Percentiles rank a stretch among this genome's conserved stretches.
Conservation (phyloP, 1,139 yeast genomes). For the Lodderomyces oxycetoniae region DNA sequence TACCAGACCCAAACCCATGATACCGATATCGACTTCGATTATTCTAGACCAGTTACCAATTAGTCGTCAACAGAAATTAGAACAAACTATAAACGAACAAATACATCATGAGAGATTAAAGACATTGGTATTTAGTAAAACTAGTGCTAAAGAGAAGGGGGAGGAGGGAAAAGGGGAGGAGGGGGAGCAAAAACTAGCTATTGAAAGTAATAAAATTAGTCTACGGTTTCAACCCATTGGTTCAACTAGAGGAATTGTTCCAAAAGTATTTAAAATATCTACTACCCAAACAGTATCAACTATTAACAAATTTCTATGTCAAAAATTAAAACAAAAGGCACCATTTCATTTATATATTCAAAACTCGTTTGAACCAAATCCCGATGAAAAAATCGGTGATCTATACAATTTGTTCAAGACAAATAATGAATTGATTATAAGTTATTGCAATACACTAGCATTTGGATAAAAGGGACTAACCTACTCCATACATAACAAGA, state of each 20-base stretch:
- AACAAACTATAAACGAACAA: slow-evolving; percentile 4
- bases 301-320: slow-evolving; percentile 40
- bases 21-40: slow-evolving; percentile 25
- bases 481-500: too few species aligned
- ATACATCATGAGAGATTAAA: not conserved
- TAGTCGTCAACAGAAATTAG: slow-evolving; percentile 11
- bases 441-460: slow-evolving; percentile 54
- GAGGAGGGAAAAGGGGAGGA: not conserved
- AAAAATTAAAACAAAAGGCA: slow-evolving; percentile 25
- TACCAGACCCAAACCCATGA: slow-evolving; percentile 11
- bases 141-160: too few species aligned
- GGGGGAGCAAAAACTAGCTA: not conserved
- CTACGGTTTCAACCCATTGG: slow-evolving; percentile 58
- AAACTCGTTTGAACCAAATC: slow-evolving; percentile 58
- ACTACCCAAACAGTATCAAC: slow-evolving; percentile 44
- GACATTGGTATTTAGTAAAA: not conserved
- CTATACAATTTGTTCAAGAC: slow-evolving; percentile 41
- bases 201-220: slow-evolving; percentile 26
- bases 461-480: slow-evolving; percentile 50
- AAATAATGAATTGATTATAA: slow-evolving; percentile 48
- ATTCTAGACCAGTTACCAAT: slow-evolving; percentile 18
- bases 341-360: slow-evolving; percentile 40
- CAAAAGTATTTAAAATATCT: slow-evolving; percentile 47
- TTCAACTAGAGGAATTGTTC: slow-evolving; percentile 46
- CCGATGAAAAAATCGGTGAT: slow-evolving; percentile 52